These are phyloP conservation scores for Fraxinus anomala DNA, from an alignment of 257 asterid species.

Conservation along the genomic window DNA sequence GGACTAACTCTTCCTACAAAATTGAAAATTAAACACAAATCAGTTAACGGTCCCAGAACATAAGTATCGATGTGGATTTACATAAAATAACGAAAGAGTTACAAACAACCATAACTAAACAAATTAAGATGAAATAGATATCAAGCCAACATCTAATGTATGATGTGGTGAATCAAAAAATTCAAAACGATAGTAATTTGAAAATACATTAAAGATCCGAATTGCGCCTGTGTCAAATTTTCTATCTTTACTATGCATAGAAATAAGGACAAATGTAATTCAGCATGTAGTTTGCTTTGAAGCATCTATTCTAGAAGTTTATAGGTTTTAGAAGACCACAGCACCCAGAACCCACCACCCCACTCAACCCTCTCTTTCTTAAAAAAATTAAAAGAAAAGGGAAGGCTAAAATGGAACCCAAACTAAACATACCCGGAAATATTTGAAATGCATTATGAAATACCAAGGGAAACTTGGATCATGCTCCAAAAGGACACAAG, in stretches of 20 bases:
- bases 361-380: neutral
- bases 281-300: neutral
- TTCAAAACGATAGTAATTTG: neutral
- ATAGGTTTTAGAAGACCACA: neutral
- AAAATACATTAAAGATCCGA: neutral
- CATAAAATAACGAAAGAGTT: neutral
- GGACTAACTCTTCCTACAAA: slow-evolving; percentile 81
- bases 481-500: neutral
- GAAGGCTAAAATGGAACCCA: neutral
- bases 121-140: slow-evolving; percentile 13
- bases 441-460: neutral
- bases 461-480: neutral
- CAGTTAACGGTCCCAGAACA: slow-evolving; percentile 19
- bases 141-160: neutral
- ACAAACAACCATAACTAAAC: neutral
- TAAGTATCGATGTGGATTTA: neutral
- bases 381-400: too few species aligned
- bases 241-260: neutral
- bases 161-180: neutral
- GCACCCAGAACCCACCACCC: neutral
- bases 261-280: neutral
- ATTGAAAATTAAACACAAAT: slow-evolving; percentile 20
- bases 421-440: neutral
- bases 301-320: neutral
- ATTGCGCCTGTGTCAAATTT: neutral